phyloP scores from a whole-genome alignment of 192 early-diverging fungal genomes.

The Rhizophagus clarus region DNA sequence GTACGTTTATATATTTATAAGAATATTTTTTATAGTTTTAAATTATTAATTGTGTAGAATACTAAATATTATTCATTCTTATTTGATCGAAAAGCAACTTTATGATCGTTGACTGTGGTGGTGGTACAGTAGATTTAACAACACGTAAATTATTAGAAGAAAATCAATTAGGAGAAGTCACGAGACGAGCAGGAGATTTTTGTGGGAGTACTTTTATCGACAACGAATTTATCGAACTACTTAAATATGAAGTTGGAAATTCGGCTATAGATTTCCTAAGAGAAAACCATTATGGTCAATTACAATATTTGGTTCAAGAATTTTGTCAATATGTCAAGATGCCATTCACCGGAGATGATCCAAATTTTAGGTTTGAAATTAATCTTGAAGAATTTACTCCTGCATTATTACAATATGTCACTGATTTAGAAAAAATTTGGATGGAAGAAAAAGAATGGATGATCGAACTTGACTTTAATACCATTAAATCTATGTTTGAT shows the following conservation, averaged over 20 bases:
- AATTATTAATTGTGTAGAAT: no score
- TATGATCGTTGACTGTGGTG: conserved; percentile 61
- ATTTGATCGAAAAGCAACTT: conserved; percentile 33
- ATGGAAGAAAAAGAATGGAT: conserved; percentile 46
- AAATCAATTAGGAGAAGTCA: neutral
- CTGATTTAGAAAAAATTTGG: neutral
- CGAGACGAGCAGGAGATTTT: neutral
- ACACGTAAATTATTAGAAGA: conserved; percentile 12
- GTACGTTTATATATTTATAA: neutral
- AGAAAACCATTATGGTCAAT: neutral
- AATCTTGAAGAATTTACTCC: neutral
- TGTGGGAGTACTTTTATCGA: conserved; percentile 10
- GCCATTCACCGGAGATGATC: neutral
- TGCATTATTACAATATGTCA: neutral
- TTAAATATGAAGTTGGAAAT: neutral
- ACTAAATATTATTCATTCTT: neutral
- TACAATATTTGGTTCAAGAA: conserved; percentile 14
- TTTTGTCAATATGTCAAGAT: neutral
- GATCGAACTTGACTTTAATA: conserved; percentile 43
- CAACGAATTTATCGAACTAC: conserved; percentile 13
- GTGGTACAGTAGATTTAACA: conserved; percentile 61
- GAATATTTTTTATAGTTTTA: no score
- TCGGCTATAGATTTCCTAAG: neutral
- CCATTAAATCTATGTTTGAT: conserved; percentile 56
- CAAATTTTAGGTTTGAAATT: neutral